Percentiles rank a stretch among this genome's conserved stretches.
phyloP scores from a whole-genome alignment of 2,329 filamentous ascomycete genomes.

The Cyclaneusma minus region DNA sequence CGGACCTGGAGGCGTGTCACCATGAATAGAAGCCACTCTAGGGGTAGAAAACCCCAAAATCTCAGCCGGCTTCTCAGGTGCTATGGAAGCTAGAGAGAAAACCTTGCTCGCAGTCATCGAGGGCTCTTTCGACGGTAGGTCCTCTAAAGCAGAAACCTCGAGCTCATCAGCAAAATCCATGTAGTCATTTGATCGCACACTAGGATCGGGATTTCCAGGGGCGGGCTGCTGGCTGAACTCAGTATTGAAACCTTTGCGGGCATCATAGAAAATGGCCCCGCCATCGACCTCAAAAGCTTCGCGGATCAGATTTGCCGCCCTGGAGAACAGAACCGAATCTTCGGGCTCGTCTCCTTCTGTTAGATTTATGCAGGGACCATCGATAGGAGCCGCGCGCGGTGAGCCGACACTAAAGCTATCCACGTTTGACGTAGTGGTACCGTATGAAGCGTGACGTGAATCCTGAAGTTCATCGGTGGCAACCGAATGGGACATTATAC shows the following conservation, averaged over 20 bases:
- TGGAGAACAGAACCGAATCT: conserved; percentile 14
- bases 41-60: conserved; percentile 18
- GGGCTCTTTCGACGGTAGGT: background rate
- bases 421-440: no score
- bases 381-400: no score
- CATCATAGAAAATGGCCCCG: conserved; percentile 18
- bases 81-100: conserved; percentile 8
- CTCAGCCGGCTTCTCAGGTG: conserved; percentile 10
- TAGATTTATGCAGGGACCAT: no score
- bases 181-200: conserved; percentile 5
- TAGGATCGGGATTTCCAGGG: conserved; percentile 1
- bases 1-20: conserved; percentile 12
- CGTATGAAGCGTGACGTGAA: no score
- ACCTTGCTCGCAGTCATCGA: conserved; percentile 3
- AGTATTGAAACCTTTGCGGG: conserved; percentile 14
- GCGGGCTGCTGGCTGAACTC: conserved; percentile 2
- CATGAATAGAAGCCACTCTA: conserved; percentile 15
- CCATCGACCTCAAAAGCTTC: conserved; percentile 19
- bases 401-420: no score
- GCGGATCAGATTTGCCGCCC: conserved; percentile 18
- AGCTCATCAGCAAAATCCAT: conserved; percentile 1
- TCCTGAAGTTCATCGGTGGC: no score
- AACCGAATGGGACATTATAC: no score
- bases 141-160: no score
- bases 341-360: no score